Conservation (phyloP, 2,329 filamentous ascomycete genomes). For the Calonectria henricotiae region DNA sequence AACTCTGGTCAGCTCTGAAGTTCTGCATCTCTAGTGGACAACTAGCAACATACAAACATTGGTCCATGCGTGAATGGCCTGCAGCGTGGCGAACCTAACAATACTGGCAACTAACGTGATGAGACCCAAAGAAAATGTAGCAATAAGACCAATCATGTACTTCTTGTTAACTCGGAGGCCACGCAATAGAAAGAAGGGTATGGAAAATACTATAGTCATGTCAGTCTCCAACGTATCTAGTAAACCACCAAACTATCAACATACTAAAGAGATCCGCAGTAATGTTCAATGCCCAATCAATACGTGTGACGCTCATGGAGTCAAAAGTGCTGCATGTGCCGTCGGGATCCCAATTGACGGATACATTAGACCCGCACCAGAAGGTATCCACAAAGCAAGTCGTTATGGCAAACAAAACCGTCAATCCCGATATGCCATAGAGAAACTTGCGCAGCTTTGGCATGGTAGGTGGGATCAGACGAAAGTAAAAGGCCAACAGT, state of each 20-base stretch:
- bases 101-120: slow-evolving; percentile 46
- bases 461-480: slow-evolving; percentile 50
- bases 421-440: slow-evolving; percentile 46
- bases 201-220: slow-evolving; percentile 30
- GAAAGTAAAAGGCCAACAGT: slow-evolving; percentile 52
- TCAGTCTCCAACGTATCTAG: not conserved
- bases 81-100: slow-evolving; percentile 42
- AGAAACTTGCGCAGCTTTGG: slow-evolving; percentile 49
- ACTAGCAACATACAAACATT: slow-evolving; percentile 43
- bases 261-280: slow-evolving; percentile 42
- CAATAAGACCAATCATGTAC: slow-evolving; percentile 41
- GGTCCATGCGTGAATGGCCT: slow-evolving; percentile 49
- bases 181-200: slow-evolving; percentile 42
- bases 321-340: slow-evolving; percentile 49
- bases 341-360: slow-evolving; percentile 52
- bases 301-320: slow-evolving; percentile 51
- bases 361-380: slow-evolving; percentile 53
- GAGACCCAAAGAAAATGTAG: slow-evolving; percentile 42
- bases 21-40: not conserved
- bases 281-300: slow-evolving; percentile 54
- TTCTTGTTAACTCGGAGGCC: slow-evolving; percentile 43
- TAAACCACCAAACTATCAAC: not conserved
- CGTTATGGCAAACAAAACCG: slow-evolving; percentile 45
- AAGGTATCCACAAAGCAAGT: slow-evolving; percentile 54
- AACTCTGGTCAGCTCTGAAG: not conserved